Evolutionary conservation across 2,329 filamentous ascomycete species (phyloP).

Genomic region (Knufia petricola): DNA sequence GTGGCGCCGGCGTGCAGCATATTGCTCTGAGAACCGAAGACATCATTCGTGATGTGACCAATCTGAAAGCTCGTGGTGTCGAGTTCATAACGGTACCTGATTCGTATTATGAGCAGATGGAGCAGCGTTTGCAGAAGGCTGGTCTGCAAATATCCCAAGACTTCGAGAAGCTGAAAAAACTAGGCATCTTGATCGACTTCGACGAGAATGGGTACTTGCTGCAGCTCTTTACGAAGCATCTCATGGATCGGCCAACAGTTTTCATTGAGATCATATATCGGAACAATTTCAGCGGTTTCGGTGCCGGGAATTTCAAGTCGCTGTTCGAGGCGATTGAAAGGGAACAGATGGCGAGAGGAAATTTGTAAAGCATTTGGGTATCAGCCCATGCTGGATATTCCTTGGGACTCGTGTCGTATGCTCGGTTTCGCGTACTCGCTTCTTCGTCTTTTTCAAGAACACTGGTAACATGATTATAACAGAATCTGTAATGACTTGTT

Average conservation of each 20-base stretch:
- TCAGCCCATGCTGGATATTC: too few species aligned
- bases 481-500: too few species aligned
- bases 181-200: slow-evolving; percentile 91
- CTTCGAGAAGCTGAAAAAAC: slow-evolving; percentile 61
- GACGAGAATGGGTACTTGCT: slow-evolving; percentile 81
- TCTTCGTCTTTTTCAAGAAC: too few species aligned
- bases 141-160: slow-evolving; percentile 61
- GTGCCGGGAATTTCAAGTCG: slow-evolving; percentile 91
- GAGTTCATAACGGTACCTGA: slow-evolving; percentile 84
- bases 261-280: slow-evolving; percentile 95
- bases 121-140: slow-evolving; percentile 56
- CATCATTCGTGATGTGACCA: slow-evolving; percentile 67
- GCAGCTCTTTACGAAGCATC: slow-evolving; percentile 70
- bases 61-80: slow-evolving; percentile 74
- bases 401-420: too few species aligned
- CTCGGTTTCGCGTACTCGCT: too few species aligned
- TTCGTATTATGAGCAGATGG: slow-evolving; percentile 78
- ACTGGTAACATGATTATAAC: too few species aligned
- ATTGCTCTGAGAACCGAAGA: slow-evolving; percentile 75
- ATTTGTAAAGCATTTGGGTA: too few species aligned
- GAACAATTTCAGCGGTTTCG: slow-evolving; percentile 82
- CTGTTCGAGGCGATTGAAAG: slow-evolving; percentile 92
- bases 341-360: slow-evolving; percentile 78
- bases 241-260: slow-evolving; percentile 90
- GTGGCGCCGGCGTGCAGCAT: slow-evolving; percentile 83